These are phyloP conservation scores for Elongisporangium undulatum DNA, from an alignment of 352 stramenopile species.

Conservation along the genomic window DNA sequence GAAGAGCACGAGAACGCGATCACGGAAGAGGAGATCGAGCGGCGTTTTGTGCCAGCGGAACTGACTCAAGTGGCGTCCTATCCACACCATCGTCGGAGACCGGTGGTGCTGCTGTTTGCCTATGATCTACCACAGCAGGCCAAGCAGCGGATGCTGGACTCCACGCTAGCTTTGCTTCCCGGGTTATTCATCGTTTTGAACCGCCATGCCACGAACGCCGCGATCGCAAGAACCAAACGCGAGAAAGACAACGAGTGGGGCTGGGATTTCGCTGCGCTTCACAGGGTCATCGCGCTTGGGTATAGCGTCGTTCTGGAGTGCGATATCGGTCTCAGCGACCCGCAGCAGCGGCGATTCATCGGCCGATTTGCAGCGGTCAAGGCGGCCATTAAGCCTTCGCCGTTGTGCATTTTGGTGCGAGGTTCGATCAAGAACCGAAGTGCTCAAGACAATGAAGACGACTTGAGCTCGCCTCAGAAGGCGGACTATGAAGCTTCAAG, in stretches of 20 bases:
- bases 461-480: background rate
- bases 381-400: slow-evolving; percentile 48
- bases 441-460: slow-evolving; percentile 9
- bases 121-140: slow-evolving; percentile 56
- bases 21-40: slow-evolving; percentile 28
- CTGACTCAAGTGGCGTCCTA: slow-evolving; percentile 29
- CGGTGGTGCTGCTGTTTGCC: slow-evolving; percentile 62
- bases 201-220: slow-evolving; percentile 10
- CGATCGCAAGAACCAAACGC: background rate
- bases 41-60: slow-evolving; percentile 53
- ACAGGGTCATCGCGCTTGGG: slow-evolving; percentile 32
- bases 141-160: slow-evolving; percentile 27
- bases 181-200: slow-evolving; percentile 74
- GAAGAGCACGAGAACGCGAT: slow-evolving; percentile 27
- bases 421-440: slow-evolving; percentile 47
- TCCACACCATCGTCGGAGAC: slow-evolving; percentile 33
- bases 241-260: slow-evolving; percentile 1
- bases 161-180: slow-evolving; percentile 42
- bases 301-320: slow-evolving; percentile 70
- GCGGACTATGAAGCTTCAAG: background rate
- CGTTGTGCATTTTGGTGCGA: slow-evolving; percentile 59
- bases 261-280: slow-evolving; percentile 36
- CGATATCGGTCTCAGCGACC: slow-evolving; percentile 68
- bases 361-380: slow-evolving; percentile 62
- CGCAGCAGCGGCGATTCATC: slow-evolving; percentile 50